A percentile compares a stretch with the other conserved stretches of the same genome.
Evolutionary conservation across 2,329 filamentous ascomycete genomes (phyloP).

Genomic region (Eurotiales sp.): DNA sequence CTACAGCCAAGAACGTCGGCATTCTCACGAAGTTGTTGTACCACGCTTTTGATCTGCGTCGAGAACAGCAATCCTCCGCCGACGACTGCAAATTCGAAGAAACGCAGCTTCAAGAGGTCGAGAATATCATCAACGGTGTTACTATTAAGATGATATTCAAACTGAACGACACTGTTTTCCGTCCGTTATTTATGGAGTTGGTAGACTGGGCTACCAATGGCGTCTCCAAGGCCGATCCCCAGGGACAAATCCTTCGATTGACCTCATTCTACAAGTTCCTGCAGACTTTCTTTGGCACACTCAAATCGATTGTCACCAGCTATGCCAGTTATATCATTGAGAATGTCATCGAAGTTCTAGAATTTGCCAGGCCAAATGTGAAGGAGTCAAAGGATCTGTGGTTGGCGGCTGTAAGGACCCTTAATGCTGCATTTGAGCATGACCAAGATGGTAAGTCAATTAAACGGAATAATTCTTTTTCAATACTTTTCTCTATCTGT

Average conservation of each 20-base stretch:
- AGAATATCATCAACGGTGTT: conserved; percentile 64
- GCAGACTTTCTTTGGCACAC: conserved; percentile 71
- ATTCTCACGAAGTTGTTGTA: conserved; percentile 62
- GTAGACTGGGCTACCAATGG: conserved; percentile 71
- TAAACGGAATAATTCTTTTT: neutral
- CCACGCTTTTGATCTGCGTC: conserved; percentile 49
- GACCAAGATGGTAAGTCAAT: conserved; percentile 73
- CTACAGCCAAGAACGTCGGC: conserved; percentile 70
- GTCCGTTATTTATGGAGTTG: conserved; percentile 83
- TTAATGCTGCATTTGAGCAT: conserved; percentile 74
- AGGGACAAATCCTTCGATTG: conserved; percentile 59
- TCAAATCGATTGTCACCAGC: conserved; percentile 91
- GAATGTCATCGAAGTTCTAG: conserved; percentile 63
- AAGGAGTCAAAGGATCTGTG: conserved; percentile 60
- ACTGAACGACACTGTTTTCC: conserved; percentile 89
- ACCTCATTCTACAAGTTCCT: conserved; percentile 81
- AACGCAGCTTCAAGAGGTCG: conserved; percentile 54
- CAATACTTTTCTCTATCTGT: neutral
- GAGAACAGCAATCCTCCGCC: conserved; percentile 32
- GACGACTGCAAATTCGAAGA: conserved; percentile 38
- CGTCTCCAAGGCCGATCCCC: conserved; percentile 58
- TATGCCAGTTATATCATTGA: conserved; percentile 86
- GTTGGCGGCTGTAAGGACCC: conserved; percentile 64
- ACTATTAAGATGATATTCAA: conserved; percentile 92
- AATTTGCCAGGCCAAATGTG: conserved; percentile 34